Percentiles rank a stretch among this genome's conserved stretches.
Conservation (phyloP, 2,329 filamentous ascomycete species). For the Mariannaea elegans region DNA sequence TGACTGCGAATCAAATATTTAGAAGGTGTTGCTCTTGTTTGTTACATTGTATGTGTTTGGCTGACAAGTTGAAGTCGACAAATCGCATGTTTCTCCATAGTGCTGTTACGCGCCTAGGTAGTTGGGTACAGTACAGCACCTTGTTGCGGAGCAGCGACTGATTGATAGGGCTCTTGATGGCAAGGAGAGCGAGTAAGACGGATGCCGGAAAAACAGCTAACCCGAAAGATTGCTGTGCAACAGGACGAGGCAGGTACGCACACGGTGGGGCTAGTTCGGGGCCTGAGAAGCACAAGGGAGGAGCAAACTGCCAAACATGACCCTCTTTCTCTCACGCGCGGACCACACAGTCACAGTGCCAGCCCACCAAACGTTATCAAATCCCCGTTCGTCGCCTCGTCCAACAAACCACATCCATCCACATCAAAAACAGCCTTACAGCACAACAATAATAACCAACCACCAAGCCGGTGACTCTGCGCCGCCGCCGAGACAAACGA, state of each 20-base stretch:
- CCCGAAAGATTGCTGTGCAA: not conserved
- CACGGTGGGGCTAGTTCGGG: not conserved
- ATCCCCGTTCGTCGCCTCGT: conserved; percentile 22
- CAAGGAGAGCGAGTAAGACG: not conserved
- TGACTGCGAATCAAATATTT: conserved; percentile 4
- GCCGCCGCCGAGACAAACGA: not conserved
- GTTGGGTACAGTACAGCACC: too few species aligned
- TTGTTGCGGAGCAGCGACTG: too few species aligned
- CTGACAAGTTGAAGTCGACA: too few species aligned
- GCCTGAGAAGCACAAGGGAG: too few species aligned
- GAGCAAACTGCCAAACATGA: not conserved
- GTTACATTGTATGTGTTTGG: too few species aligned
- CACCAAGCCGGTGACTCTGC: not conserved
- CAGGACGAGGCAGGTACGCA: not conserved
- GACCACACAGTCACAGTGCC: conserved; percentile 13
- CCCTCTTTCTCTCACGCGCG: not conserved
- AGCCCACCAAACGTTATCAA: conserved; percentile 27
- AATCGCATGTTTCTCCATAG: too few species aligned
- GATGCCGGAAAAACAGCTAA: not conserved
- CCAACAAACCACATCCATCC: conserved; percentile 16
- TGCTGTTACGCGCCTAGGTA: too few species aligned
- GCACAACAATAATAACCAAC: not conserved
- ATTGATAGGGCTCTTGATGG: too few species aligned
- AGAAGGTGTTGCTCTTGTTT: too few species aligned
- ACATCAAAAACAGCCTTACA: conserved; percentile 14